Evolutionary conservation across 2,329 filamentous ascomycete species (phyloP).

Genomic region (Microdochium paspali): DNA sequence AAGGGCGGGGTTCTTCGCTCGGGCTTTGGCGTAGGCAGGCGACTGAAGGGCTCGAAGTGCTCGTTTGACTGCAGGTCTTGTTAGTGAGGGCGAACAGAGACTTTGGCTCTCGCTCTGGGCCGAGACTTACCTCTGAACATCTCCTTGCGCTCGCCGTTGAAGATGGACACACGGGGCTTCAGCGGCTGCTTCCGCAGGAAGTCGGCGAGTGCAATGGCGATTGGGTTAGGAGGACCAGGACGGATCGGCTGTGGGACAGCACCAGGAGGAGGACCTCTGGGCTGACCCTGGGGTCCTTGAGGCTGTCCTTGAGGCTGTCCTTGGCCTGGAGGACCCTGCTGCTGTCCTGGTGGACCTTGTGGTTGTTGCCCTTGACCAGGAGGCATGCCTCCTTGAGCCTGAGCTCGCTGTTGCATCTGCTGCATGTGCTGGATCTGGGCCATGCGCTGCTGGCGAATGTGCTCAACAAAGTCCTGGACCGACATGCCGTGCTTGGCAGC

Average conservation of each 20-base stretch:
- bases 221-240: slow-evolving; percentile 76
- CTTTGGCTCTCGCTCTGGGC: too few species aligned
- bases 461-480: slow-evolving; percentile 73
- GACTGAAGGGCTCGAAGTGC: slow-evolving; percentile 85
- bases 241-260: slow-evolving; percentile 52
- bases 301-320: slow-evolving; percentile 10
- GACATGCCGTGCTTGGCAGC: slow-evolving; percentile 78
- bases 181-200: slow-evolving; percentile 78
- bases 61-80: slow-evolving; percentile 69
- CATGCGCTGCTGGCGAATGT: slow-evolving; percentile 49
- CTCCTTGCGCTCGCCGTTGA: slow-evolving; percentile 94
- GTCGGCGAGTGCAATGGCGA: slow-evolving; percentile 79
- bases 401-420: slow-evolving; percentile 33
- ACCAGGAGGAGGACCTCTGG: slow-evolving; percentile 19
- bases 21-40: slow-evolving; percentile 80
- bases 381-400: slow-evolving; percentile 23
- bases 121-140: slow-evolving; percentile 93
- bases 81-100: background rate
- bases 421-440: slow-evolving; percentile 32
- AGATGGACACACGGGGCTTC: slow-evolving; percentile 82
- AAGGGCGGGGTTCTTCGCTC: slow-evolving; percentile 80
- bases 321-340: slow-evolving; percentile 19
- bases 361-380: slow-evolving; percentile 8
- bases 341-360: slow-evolving; percentile 21
- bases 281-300: slow-evolving; percentile 5